Percentiles rank a stretch among this genome's conserved stretches.
phyloP scores from a whole-genome alignment of 169 alveolate species.

The Cryptosporidium baileyi region DNA sequence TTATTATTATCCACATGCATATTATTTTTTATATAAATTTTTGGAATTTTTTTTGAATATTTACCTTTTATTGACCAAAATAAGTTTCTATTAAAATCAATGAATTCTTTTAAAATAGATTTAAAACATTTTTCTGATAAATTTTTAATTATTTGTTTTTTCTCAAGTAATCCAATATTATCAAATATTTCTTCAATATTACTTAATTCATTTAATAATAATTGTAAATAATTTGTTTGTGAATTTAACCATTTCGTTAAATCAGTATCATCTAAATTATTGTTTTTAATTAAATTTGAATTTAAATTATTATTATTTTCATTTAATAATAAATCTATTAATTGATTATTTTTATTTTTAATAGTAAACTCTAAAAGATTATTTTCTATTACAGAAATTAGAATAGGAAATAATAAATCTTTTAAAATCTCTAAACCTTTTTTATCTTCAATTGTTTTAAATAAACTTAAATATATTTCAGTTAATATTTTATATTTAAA shows the following conservation, averaged over 20 bases:
- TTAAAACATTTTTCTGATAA: conserved; percentile 8
- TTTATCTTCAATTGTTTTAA: not conserved
- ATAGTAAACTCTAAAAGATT: not conserved
- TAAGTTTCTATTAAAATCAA: not conserved
- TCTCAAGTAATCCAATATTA: not conserved
- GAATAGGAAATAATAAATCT: not conserved
- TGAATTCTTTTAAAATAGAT: not conserved
- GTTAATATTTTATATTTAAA: not conserved
- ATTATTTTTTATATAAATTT: no score
- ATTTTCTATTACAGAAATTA: not conserved
- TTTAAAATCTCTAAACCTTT: conserved; percentile 2
- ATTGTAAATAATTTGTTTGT: not conserved
- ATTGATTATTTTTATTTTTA: not conserved
- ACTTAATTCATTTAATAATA: not conserved
- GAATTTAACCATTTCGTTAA: not conserved
- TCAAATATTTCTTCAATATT: not conserved
- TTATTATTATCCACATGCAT: no score
- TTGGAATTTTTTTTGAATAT: not conserved
- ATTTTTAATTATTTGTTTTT: not conserved
- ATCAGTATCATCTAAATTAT: not conserved
- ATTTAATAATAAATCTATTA: not conserved
- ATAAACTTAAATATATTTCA: not conserved
- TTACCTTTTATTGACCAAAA: conserved; percentile 46
- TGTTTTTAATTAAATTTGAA: not conserved
- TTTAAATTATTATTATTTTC: not conserved